Conservation (phyloP, 2,329 filamentous ascomycete species). For the Ceratocystis harringtonii region DNA sequence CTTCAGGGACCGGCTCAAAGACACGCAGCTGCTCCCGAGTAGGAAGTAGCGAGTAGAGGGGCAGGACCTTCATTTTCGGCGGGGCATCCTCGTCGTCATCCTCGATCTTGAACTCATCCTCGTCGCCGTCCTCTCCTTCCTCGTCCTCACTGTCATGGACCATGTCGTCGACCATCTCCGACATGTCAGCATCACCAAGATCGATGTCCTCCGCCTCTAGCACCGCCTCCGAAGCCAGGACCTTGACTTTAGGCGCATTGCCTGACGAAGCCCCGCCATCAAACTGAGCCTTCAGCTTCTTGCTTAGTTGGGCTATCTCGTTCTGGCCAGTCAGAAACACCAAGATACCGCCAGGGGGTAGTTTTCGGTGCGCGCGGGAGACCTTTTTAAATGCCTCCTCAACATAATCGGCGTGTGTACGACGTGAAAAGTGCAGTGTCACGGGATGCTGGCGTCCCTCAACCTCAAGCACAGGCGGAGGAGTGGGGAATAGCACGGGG, state of each 20-base stretch:
- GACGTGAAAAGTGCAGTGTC: constrained; percentile 72
- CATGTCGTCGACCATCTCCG: constrained; percentile 34
- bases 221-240: constrained; percentile 62
- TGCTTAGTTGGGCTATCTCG: constrained; percentile 75
- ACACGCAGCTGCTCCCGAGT: constrained; percentile 83
- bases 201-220: constrained; percentile 80
- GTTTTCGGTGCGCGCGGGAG: constrained; percentile 69
- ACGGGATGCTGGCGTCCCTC: constrained; percentile 88
- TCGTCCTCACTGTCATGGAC: constrained; percentile 43
- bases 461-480: constrained; percentile 73
- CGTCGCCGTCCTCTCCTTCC: constrained; percentile 40
- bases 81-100: constrained; percentile 42
- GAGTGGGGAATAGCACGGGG: constrained; percentile 55
- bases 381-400: constrained; percentile 85
- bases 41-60: constrained; percentile 81
- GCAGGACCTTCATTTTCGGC: constrained; percentile 73
- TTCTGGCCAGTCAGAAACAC: constrained; percentile 90
- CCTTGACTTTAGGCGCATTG: constrained; percentile 51
- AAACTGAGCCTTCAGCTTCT: constrained; percentile 56
- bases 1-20: constrained; percentile 71
- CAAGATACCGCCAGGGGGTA: constrained; percentile 79
- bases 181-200: constrained; percentile 53
- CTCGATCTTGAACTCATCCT: constrained; percentile 53
- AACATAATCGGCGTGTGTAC: constrained; percentile 73
- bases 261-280: constrained; percentile 40